Base-by-base conservation (phyloP, 805 yeast genomes). In the Spathaspora girioi region DNA sequence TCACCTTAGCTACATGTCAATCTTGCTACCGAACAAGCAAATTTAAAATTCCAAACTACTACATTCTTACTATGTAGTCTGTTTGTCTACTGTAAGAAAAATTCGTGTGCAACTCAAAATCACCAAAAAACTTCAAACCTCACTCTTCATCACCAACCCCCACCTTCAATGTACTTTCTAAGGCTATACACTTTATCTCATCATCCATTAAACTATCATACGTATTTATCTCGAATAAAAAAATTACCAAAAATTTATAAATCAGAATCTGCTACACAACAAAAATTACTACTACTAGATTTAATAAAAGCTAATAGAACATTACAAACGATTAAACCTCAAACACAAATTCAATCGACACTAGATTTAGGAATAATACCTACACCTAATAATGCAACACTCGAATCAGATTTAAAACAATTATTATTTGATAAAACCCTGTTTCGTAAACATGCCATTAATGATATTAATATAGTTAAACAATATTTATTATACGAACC, bases 131-230 rank as follows among this genome's bases (percentile, higher is more conserved):
- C 6, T 23, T 23, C 6, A 23, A 23, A 23, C 26, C 26, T 23
- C 26, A 23, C 6, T 23, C 26, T 23, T 23, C 26, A 3, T 4
- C 26, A 3, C 35, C 35, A 31, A 31, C 35, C 10, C 4, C 5
- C 35, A 3, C n/a, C 35, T 5, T 14, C 35, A 31, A 35, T 15
- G 14, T 35, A n/a, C 40, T 3, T 14, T n/a, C 14, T 35, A 35
- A 14, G 40, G 8, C 27, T 42, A 42, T 42, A 20, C 44, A 42
- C 7, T 5, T 9, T 42, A 23, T 35, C 47, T 14, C 23, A 32
- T 11, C 19, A 12, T 5, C 71, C 71, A 7, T 54, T 66, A n/a
- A 68, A 63, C 47, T 60, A 58, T 50, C 69, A 67, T 49, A 62
- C 63, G 6, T 64, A 56, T 45, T 18, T 48, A n/a, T 56, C 55